Percentiles rank a stretch among this genome's conserved stretches.
phyloP scores from a whole-genome alignment of 1,284 basidiomycete species.

The Cutaneotrichosporon daszewskae region DNA sequence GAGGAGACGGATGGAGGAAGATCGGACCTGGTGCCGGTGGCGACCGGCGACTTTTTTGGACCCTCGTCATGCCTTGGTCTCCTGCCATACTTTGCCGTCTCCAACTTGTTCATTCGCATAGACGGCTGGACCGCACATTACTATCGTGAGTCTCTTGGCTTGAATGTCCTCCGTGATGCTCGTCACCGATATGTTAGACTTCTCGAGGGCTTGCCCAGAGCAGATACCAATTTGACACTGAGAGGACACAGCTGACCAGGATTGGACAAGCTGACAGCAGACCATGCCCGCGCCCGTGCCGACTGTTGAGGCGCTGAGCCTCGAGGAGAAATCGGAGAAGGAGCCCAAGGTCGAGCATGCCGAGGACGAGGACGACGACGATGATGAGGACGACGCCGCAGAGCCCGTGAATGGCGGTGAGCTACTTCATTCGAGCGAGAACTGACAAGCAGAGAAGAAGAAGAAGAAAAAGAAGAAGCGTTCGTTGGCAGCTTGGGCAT shows the following conservation, averaged over 20 bases:
- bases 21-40: too few relatives aligned
- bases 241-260: too few relatives aligned
- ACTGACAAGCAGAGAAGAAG: constrained; percentile 55
- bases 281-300: constrained; percentile 33
- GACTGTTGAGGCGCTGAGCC: constrained; percentile 25
- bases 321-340: constrained; percentile 27
- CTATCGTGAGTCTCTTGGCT: too few relatives aligned
- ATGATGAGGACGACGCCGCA: constrained; percentile 39
- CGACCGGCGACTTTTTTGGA: too few relatives aligned
- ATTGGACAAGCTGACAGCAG: constrained; percentile 1
- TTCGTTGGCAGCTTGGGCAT: constrained; percentile 12
- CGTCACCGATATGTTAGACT: constrained; percentile 40
- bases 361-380: constrained; percentile 23
- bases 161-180: constrained; percentile 24
- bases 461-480: constrained; percentile 91
- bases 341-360: constrained; percentile 35
- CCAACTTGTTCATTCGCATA: too few relatives aligned
- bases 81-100: too few relatives aligned
- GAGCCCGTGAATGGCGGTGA: constrained; percentile 26
- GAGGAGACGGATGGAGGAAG: background rate
- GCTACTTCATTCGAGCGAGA: background rate
- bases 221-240: constrained; percentile 31
- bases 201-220: constrained; percentile 31
- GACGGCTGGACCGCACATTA: too few relatives aligned
- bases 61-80: too few relatives aligned